Evolutionary conservation across 192 early-diverging fungal species (phyloP).

Genomic region (Coemansia sp.): DNA sequence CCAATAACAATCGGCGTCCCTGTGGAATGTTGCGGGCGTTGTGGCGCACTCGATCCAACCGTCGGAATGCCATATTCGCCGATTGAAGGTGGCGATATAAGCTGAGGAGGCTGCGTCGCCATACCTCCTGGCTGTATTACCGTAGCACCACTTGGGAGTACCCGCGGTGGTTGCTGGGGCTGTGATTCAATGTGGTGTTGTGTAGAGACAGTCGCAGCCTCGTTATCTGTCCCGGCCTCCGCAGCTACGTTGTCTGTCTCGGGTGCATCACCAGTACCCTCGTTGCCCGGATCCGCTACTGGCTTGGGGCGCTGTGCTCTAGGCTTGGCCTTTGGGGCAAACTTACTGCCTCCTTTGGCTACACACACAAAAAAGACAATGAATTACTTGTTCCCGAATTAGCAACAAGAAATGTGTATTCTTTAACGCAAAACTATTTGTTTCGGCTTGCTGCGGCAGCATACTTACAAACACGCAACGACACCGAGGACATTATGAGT

Average conservation of each 20-base stretch:
- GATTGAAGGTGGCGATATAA: neutral
- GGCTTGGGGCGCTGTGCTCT: conserved; percentile 19
- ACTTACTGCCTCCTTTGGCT: conserved; percentile 44
- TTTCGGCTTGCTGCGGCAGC: neutral
- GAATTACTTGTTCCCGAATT: neutral
- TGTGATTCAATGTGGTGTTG: conserved; percentile 1
- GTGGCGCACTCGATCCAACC: conserved; percentile 14
- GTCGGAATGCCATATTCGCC: conserved; percentile 5
- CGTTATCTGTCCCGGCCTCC: neutral
- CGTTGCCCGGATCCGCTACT: neutral
- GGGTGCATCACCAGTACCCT: conserved; percentile 1
- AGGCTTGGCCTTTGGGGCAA: conserved; percentile 47
- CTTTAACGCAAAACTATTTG: neutral
- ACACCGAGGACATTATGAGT: conserved; percentile 25
- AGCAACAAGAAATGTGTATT: neutral
- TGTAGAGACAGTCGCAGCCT: neutral
- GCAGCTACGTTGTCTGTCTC: neutral
- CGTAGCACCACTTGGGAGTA: neutral
- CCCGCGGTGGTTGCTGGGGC: conserved; percentile 13
- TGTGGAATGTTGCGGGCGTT: neutral
- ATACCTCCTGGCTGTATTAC: conserved; percentile 7
- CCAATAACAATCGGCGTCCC: conserved; percentile 26
- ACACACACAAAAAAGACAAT: conserved; percentile 5
- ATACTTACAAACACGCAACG: conserved; percentile 42
- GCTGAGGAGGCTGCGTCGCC: neutral